These are phyloP conservation scores for Moniliella sp. DNA, from an alignment of 1,284 basidiomycete species.

Conservation along the genomic window DNA sequence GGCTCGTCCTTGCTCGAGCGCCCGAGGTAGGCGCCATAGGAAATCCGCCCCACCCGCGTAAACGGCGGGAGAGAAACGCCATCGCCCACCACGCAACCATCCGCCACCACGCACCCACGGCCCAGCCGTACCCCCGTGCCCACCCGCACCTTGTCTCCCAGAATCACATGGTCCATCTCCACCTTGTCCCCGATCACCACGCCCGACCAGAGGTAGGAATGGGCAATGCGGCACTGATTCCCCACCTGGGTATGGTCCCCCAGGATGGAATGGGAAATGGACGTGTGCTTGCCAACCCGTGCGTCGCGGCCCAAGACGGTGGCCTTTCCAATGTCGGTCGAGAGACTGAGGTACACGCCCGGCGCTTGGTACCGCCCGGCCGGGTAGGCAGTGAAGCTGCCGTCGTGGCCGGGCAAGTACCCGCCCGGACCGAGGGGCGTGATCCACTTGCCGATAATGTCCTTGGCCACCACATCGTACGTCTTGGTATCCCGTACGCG, in stretches of 20 bases:
- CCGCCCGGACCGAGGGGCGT: conserved; percentile 85
- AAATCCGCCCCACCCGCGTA: conserved; percentile 45
- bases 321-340: conserved; percentile 45
- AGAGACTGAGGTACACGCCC: no score
- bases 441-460: conserved; percentile 74
- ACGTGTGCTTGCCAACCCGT: conserved; percentile 39
- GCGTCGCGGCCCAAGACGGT: conserved; percentile 60
- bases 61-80: conserved; percentile 48
- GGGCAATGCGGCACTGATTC: no score
- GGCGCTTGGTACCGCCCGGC: no score
- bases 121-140: conserved; percentile 42
- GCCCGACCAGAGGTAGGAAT: no score
- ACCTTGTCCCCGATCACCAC: conserved; percentile 43
- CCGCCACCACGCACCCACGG: conserved; percentile 20
- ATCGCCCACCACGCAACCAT: conserved; percentile 5
- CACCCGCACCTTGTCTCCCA: conserved; percentile 49
- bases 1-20: conserved; percentile 3
- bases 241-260: conserved; percentile 37
- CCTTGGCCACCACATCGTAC: conserved; percentile 40
- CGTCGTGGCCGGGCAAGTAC: conserved; percentile 68
- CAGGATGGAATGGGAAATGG: conserved; percentile 15
- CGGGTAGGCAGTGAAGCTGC: no score
- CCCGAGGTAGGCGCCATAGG: conserved; percentile 7
- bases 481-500: conserved; percentile 17
- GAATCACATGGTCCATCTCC: conserved; percentile 52